These are phyloP conservation scores for Dactylellina parvicollis DNA, from an alignment of 2,329 filamentous ascomycete genomes.

Conservation along the genomic window DNA sequence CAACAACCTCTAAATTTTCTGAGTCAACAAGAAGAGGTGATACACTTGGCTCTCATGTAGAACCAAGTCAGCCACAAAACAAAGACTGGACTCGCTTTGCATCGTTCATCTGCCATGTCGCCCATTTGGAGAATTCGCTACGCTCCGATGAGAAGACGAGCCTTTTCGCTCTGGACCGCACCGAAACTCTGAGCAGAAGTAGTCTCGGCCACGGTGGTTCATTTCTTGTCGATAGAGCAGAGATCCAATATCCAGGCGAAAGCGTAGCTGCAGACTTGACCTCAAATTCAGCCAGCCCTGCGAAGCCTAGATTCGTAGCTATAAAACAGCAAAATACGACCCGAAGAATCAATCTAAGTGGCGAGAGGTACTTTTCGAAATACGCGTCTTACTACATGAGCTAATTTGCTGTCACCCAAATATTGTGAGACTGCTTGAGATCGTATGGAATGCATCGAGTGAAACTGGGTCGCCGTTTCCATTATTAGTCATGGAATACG, in stretches of 20 bases:
- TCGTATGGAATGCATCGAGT: neutral
- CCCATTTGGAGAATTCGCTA: neutral
- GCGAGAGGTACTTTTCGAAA: slow-evolving; percentile 9
- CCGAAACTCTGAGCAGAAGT: neutral
- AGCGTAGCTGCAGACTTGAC: neutral
- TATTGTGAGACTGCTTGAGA: slow-evolving; percentile 11
- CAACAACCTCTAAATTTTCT: too few relatives aligned
- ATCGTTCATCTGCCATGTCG: neutral
- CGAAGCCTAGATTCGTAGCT: neutral
- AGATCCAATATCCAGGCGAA: neutral
- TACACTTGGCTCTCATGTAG: neutral
- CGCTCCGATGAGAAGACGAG: too few relatives aligned
- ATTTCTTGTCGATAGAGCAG: neutral
- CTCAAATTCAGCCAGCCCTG: neutral
- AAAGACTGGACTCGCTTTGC: neutral
- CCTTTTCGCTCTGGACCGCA: too few relatives aligned
- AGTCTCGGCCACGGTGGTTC: neutral
- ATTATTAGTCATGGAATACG: slow-evolving; percentile 31
- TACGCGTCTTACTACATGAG: slow-evolving; percentile 2
- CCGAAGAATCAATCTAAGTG: neutral
- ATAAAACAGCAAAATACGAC: neutral
- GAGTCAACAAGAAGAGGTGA: too few relatives aligned
- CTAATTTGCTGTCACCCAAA: slow-evolving; percentile 16
- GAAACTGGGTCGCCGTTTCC: neutral
- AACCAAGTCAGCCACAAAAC: neutral